Evolutionary conservation across 2,329 filamentous ascomycete species (phyloP).

Genomic region (Aspergillus hiratsukae): DNA sequence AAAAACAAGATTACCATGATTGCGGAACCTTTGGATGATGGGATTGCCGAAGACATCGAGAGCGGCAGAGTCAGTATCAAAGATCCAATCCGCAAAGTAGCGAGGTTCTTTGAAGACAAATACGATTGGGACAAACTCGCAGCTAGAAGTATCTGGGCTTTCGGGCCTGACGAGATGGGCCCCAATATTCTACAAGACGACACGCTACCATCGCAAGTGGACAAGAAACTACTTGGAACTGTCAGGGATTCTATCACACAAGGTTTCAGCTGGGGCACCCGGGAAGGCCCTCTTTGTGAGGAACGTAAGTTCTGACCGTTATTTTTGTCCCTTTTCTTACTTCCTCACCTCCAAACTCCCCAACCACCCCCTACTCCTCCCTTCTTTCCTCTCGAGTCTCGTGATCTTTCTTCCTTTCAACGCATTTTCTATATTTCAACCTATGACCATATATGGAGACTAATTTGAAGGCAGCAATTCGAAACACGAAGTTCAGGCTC

Average conservation of each 20-base stretch:
- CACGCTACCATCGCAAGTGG: slow-evolving; percentile 87
- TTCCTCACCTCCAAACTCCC: not conserved
- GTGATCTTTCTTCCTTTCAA: not conserved
- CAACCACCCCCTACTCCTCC: not conserved
- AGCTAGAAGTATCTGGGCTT: slow-evolving; percentile 94
- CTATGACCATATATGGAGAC: not conserved
- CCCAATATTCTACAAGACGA: slow-evolving; percentile 97
- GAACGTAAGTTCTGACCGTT: slow-evolving; percentile 75
- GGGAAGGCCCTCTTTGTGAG: slow-evolving; percentile 95
- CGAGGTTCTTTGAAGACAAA: slow-evolving; percentile 94
- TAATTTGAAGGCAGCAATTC: slow-evolving; percentile 61
- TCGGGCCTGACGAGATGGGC: slow-evolving; percentile 90
- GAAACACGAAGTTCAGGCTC: slow-evolving; percentile 95
- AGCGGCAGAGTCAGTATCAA: slow-evolving; percentile 83
- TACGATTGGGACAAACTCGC: slow-evolving; percentile 97
- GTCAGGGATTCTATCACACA: slow-evolving; percentile 92
- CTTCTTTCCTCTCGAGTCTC: not conserved
- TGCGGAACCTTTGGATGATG: slow-evolving; percentile 89
- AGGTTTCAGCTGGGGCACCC: slow-evolving; percentile 92
- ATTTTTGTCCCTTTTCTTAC: slow-evolving; percentile 1
- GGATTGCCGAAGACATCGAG: slow-evolving; percentile 93
- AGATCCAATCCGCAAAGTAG: slow-evolving; percentile 86
- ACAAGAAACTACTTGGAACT: slow-evolving; percentile 81
- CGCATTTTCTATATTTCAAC: not conserved
- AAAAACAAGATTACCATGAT: slow-evolving; percentile 99